These are phyloP conservation scores for Salix brachista DNA, from an alignment of 345 rosid species.

Conservation along the genomic window DNA sequence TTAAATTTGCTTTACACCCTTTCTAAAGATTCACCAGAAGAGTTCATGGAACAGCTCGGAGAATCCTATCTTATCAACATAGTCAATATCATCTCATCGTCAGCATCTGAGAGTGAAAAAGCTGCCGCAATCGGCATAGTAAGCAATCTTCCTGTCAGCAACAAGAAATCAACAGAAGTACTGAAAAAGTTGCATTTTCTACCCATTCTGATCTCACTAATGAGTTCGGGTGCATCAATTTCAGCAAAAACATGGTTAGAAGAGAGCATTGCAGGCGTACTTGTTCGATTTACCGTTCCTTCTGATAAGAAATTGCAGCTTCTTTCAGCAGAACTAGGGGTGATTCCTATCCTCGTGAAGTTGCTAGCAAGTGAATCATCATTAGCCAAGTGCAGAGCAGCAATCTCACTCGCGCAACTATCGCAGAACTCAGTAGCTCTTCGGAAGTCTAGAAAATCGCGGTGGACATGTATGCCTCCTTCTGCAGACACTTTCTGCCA, in stretches of 20 bases:
- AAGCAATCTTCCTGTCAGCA: conserved; percentile 43
- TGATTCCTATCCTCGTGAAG: conserved; percentile 53
- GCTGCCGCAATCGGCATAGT: conserved; percentile 59
- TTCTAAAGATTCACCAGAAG: conserved; percentile 41
- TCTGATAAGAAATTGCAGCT: conserved; percentile 60
- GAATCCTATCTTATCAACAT: conserved; percentile 35
- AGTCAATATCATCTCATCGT: conserved; percentile 33
- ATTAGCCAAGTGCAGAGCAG: conserved; percentile 47
- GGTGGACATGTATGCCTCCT: conserved; percentile 46
- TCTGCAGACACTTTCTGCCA: conserved; percentile 40
- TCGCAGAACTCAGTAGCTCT: conserved; percentile 55
- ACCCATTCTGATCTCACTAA: conserved; percentile 38
- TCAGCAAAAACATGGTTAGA: conserved; percentile 17
- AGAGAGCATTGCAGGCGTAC: conserved; percentile 44
- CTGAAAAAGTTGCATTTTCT: conserved; percentile 41
- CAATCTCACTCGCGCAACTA: conserved; percentile 55
- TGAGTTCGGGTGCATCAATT: conserved; percentile 26
- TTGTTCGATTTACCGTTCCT: conserved; percentile 52
- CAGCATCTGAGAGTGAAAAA: conserved; percentile 38
- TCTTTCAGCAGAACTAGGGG: conserved; percentile 46
- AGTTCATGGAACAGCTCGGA: conserved; percentile 54
- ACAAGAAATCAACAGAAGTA: conserved; percentile 47
- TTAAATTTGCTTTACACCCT: conserved; percentile 53
- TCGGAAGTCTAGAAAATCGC: conserved; percentile 33
- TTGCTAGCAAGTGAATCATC: conserved; percentile 40